A percentile compares a stretch with the other conserved stretches of the same genome.
These are phyloP conservation scores for Posidonia australis DNA, from an alignment of 106 monocot species.

Conservation along the genomic window DNA sequence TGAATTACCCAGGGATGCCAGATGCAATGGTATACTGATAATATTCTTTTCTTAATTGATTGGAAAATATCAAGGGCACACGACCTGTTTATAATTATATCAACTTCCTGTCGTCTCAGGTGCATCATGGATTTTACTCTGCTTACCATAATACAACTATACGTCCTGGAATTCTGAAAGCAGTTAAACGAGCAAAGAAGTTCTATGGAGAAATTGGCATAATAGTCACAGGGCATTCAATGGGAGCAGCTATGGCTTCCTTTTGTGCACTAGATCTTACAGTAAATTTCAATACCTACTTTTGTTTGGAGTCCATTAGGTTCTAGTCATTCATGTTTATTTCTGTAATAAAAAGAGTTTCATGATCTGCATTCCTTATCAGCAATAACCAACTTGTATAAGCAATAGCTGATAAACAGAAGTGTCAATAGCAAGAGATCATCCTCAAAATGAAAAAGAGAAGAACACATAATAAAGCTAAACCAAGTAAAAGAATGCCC, in stretches of 20 bases:
- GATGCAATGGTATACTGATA: conserved; percentile 70
- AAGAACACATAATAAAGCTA: too few species aligned
- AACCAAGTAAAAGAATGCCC: too few species aligned
- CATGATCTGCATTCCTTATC: too few species aligned
- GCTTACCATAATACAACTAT: conserved; percentile 90
- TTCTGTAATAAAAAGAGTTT: too few species aligned
- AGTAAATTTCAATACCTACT: conserved; percentile 22
- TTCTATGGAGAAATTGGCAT: conserved; percentile 51
- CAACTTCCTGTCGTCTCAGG: conserved; percentile 25
- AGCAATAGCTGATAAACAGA: too few species aligned
- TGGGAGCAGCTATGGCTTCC: conserved; percentile 96
- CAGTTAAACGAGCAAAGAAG: conserved; percentile 39
- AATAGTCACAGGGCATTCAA: conserved; percentile 81
- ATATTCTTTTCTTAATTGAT: background rate
- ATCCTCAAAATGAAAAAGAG: too few species aligned
- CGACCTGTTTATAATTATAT: background rate
- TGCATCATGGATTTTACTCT: conserved; percentile 92
- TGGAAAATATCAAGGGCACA: background rate
- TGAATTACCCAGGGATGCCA: conserved; percentile 70
- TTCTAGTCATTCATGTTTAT: too few species aligned
- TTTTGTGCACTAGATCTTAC: conserved; percentile 92
- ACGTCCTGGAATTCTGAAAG: conserved; percentile 57
- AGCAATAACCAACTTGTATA: too few species aligned
- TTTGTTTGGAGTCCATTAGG: too few species aligned
- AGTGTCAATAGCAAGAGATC: too few species aligned